These are phyloP conservation scores for Kwoniella dendrophila DNA, from an alignment of 768 basidiomycete genomes.

Conservation along the genomic window DNA sequence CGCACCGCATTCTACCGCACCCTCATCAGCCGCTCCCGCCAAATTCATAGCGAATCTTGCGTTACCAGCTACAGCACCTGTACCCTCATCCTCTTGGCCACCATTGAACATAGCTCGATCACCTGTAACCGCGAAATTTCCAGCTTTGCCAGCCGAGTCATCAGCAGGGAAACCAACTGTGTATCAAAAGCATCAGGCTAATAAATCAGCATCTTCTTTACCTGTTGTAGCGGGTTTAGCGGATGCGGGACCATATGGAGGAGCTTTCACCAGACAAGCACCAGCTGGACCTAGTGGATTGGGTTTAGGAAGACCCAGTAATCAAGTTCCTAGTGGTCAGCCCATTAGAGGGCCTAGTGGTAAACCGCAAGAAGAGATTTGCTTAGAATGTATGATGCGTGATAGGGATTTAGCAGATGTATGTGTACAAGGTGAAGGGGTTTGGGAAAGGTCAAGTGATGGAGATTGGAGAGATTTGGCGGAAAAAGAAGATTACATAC, in stretches of 20 bases:
- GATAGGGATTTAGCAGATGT: conserved; percentile 98
- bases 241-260: conserved; percentile 45
- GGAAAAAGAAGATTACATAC: conserved; percentile 30
- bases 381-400: conserved; percentile 96
- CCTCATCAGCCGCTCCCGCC: not conserved
- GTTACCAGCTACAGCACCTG: conserved; percentile 16
- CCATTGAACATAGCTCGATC: conserved; percentile 19
- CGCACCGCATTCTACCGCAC: conserved; percentile 6
- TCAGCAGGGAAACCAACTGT: conserved; percentile 8
- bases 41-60: not conserved
- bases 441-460: conserved; percentile 92
- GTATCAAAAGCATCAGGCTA: conserved; percentile 29
- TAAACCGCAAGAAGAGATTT: conserved; percentile 66
- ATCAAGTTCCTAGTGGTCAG: conserved; percentile 12
- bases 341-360: conserved; percentile 8
- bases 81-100: conserved; percentile 24
- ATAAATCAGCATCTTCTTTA: conserved; percentile 40
- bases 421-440: conserved; percentile 76
- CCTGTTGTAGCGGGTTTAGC: conserved; percentile 46
- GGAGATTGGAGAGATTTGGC: conserved; percentile 74
- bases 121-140: conserved; percentile 1
- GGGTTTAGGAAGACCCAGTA: conserved; percentile 22
- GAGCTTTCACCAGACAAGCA: conserved; percentile 17
- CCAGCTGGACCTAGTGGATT: conserved; percentile 12
- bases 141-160: not conserved